Conservation (phyloP, 1,284 basidiomycete species). For the Ustilago lituana region DNA sequence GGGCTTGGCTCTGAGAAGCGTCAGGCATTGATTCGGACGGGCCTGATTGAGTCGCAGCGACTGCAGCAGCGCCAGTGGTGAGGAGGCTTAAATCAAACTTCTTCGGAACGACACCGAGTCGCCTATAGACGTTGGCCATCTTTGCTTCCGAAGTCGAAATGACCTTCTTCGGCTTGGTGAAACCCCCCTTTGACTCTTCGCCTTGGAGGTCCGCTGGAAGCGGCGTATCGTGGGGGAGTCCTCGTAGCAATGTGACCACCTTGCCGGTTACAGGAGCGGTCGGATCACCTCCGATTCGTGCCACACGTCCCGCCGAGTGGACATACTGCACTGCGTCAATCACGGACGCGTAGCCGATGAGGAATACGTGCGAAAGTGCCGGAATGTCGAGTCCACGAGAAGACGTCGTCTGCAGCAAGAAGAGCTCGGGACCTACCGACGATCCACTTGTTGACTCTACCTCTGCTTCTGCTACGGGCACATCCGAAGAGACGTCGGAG, state of each 20-base stretch:
- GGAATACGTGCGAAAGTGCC: constrained; percentile 60
- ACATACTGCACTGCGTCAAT: constrained; percentile 61
- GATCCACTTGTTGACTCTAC: not conserved
- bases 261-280: constrained; percentile 33
- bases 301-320: constrained; percentile 62
- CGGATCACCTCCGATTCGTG: constrained; percentile 49
- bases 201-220: constrained; percentile 12
- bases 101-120: constrained; percentile 48
- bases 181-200: not conserved
- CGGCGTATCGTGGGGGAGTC: constrained; percentile 36
- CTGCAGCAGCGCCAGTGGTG: not conserved
- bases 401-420: constrained; percentile 54
- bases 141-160: constrained; percentile 53
- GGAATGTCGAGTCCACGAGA: constrained; percentile 64
- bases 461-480: not conserved
- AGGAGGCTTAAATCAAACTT: constrained; percentile 44
- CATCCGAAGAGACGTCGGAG: constrained; percentile 6
- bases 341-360: constrained; percentile 58
- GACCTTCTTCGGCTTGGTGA: constrained; percentile 1
- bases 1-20: not conserved
- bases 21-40: not conserved
- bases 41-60: not conserved
- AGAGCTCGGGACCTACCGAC: constrained; percentile 32
- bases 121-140: constrained; percentile 55
- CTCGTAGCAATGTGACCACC: constrained; percentile 59